Conservation (phyloP, 768 basidiomycete species). For the Calocera cornea region DNA sequence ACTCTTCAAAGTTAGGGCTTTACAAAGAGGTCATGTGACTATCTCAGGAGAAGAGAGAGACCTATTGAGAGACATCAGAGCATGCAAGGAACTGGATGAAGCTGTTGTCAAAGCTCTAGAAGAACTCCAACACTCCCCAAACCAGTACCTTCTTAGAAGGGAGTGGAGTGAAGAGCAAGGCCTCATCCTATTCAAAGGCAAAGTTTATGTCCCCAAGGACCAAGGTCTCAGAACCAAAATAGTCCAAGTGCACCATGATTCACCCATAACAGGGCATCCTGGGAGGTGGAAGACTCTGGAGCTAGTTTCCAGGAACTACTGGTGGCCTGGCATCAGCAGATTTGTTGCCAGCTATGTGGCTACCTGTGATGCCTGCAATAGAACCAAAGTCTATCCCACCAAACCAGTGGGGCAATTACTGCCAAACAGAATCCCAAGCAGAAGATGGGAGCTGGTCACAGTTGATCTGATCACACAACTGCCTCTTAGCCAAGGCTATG, state of each 20-base stretch:
- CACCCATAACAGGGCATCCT: constrained; percentile 29
- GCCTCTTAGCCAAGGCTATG: constrained; percentile 27
- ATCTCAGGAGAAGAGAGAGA: not conserved
- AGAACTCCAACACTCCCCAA: not conserved
- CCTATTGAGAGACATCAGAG: not conserved
- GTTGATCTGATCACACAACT: constrained; percentile 30
- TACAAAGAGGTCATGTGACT: not conserved
- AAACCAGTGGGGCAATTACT: constrained; percentile 27
- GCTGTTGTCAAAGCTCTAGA: not conserved
- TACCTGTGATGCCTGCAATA: constrained; percentile 27
- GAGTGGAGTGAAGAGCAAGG: not conserved
- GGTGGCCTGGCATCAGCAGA: constrained; percentile 26
- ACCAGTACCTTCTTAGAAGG: not conserved
- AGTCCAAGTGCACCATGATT: constrained; percentile 28
- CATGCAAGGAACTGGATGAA: not conserved
- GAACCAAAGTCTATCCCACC: constrained; percentile 25
- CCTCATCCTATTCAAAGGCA: constrained; percentile 18
- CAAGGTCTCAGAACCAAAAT: constrained; percentile 10
- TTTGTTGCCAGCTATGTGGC: constrained; percentile 25
- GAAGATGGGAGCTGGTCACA: constrained; percentile 25
- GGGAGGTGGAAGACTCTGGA: constrained; percentile 26
- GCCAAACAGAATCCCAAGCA: constrained; percentile 18
- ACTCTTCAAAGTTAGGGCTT: not conserved
- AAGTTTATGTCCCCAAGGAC: constrained; percentile 23
- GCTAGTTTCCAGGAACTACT: constrained; percentile 27